A percentile compares a stretch with the other conserved stretches of the same genome.
phyloP scores from a whole-genome alignment of 805 yeast genomes.

The Yamadazyma sp. region DNA sequence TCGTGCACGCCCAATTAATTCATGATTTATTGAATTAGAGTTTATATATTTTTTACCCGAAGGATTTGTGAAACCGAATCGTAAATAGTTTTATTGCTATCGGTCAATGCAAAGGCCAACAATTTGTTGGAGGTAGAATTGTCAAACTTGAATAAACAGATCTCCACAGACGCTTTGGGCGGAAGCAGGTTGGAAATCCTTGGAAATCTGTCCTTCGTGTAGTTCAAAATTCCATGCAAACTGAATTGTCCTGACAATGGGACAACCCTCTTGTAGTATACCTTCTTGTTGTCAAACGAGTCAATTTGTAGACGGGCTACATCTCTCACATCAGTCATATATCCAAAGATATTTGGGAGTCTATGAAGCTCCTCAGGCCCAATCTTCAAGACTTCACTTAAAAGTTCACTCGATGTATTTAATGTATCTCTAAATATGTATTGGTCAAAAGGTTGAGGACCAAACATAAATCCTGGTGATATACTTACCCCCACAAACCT shows the following conservation, averaged over 20 bases:
- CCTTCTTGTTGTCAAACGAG: slow-evolving; percentile 16
- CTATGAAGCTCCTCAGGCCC: slow-evolving; percentile 8
- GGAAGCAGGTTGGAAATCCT: slow-evolving; percentile 7
- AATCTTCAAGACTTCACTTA: slow-evolving; percentile 1
- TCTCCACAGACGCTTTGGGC: slow-evolving; percentile 4
- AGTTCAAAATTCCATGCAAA: slow-evolving; percentile 24
- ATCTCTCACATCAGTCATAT: slow-evolving; percentile 24
- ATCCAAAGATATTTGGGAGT: slow-evolving; percentile 12
- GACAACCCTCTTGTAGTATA: slow-evolving; percentile 27
- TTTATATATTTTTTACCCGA: slow-evolving; percentile 7
- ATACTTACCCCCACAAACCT: slow-evolving; percentile 11
- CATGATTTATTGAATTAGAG: not conserved
- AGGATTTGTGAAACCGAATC: slow-evolving; percentile 41
- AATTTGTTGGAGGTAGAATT: slow-evolving; percentile 30
- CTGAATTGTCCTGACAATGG: slow-evolving; percentile 19
- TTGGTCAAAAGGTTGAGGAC: slow-evolving; percentile 25
- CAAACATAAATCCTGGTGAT: slow-evolving; percentile 13
- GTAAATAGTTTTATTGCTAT: slow-evolving; percentile 35
- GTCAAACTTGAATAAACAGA: slow-evolving; percentile 23
- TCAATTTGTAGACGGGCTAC: slow-evolving; percentile 23
- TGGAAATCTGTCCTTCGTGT: slow-evolving; percentile 16
- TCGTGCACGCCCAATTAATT: too few relatives aligned
- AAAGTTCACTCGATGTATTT: slow-evolving; percentile 8
- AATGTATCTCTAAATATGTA: slow-evolving; percentile 1
- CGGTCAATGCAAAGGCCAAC: slow-evolving; percentile 36